phyloP scores from a whole-genome alignment of 495 filamentous ascomycete genomes.

The Neurospora sp. region DNA sequence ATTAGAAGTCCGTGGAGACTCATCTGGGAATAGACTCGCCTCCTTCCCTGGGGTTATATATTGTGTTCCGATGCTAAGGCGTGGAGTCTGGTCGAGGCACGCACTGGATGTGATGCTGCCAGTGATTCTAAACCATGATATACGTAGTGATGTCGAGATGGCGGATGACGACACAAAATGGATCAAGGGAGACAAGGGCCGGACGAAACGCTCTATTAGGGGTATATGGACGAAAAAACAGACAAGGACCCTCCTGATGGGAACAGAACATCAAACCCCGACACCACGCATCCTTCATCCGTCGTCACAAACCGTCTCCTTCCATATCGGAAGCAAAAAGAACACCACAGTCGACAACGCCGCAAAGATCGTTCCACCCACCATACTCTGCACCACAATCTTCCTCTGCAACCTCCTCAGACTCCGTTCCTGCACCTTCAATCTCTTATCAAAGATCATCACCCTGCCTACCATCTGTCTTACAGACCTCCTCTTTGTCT shows the following conservation, averaged over 20 bases:
- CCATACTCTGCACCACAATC: conserved; percentile 31
- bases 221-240: background rate
- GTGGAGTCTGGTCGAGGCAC: background rate
- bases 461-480: conserved; percentile 8
- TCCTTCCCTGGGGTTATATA: background rate
- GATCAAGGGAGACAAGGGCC: background rate
- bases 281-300: background rate
- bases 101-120: background rate
- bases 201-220: background rate
- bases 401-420: conserved; percentile 28
- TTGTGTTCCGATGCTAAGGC: background rate
- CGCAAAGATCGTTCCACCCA: conserved; percentile 27
- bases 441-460: conserved; percentile 35
- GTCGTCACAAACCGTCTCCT: conserved; percentile 16
- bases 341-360: conserved; percentile 24
- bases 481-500: conserved; percentile 8
- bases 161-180: background rate
- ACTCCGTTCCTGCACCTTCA: conserved; percentile 31
- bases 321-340: conserved; percentile 31
- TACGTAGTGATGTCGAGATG: background rate
- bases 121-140: background rate
- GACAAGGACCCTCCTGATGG: background rate
- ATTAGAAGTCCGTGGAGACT: background rate
- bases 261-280: background rate
- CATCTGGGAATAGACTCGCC: background rate